Base-by-base conservation (phyloP, 768 basidiomycete species). In the Leccinum disarticulatum region DNA sequence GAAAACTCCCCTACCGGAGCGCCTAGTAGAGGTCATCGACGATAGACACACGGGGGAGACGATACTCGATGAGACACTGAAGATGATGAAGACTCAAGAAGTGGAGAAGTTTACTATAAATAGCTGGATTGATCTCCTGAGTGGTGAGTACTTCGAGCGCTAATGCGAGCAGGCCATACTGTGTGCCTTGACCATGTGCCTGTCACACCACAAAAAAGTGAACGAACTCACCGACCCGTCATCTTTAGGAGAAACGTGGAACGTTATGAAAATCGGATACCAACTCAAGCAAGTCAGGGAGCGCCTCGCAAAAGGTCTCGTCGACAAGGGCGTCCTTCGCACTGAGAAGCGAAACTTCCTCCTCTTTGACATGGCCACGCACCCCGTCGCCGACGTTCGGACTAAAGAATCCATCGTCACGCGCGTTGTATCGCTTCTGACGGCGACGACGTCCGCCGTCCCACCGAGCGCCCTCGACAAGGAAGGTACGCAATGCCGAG, bases 311-410 rank as follows among this genome's bases (percentile, higher is more conserved):
- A 99, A 99, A 73, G 87, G 96, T 3, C 85, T 99, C 43, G 96
- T 98, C 54, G 96, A 99, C 81, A 99, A 99, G 76, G 97, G 96
- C 67, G 87, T 99, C 41, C 85, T 99, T n/a, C 90, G 97, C 54
- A 99, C 96, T 15, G 97, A 98, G 74, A 98, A 99, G 73, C 91
- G 95, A 68, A 98, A 98, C 74, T 99, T 99, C 76, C 84, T 99
- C 53, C 81, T 99, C 31, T 99, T 99, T 77, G 96, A 99, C 78
- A 99, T 99, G 96, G 96, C 97, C 17, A 99, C 96, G 0, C 96
- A 99, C 73, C 97, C 96, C 2, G 91, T 98, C 53, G 93, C 95
- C 7, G 95, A 98, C 74, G 83, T 92, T 13, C 88, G 91, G 59
- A 88, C 87, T 9, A 98, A 98, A 71, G 94, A 95, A 70, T 80